These are phyloP conservation scores for Acorus gramineus DNA, from an alignment of 106 monocot species.

Conservation along the genomic window DNA sequence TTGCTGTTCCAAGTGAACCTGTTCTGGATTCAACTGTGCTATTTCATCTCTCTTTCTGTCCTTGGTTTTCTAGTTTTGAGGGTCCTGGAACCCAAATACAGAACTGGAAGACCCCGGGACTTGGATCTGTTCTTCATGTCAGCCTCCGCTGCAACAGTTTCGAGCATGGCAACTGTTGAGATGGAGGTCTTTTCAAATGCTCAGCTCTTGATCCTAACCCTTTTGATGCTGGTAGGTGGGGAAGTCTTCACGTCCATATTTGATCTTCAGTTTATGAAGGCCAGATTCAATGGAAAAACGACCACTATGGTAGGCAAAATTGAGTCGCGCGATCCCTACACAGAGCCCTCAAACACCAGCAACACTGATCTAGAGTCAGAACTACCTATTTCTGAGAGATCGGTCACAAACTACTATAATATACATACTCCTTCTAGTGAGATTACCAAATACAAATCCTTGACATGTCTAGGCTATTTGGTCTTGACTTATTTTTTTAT, in stretches of 20 bases:
- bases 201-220: conserved; percentile 7
- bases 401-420: too few relatives aligned
- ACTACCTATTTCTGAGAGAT: too few relatives aligned
- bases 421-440: neutral
- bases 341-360: too few relatives aligned
- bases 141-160: conserved; percentile 5
- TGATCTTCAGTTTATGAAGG: conserved; percentile 18
- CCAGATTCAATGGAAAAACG: conserved; percentile 2
- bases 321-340: too few relatives aligned
- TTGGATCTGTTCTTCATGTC: conserved; percentile 10
- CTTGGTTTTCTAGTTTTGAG: conserved; percentile 12
- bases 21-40: neutral
- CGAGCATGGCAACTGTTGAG: conserved; percentile 12
- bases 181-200: conserved; percentile 5
- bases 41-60: conserved; percentile 12
- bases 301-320: neutral
- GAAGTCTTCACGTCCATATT: conserved; percentile 48
- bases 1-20: too few relatives aligned
- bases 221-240: conserved; percentile 13
- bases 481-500: conserved; percentile 30
- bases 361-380: too few relatives aligned
- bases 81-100: neutral
- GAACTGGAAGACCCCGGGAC: neutral
- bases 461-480: conserved; percentile 9
- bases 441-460: neutral